Base-by-base conservation (phyloP, 352 stramenopile genomes). In the Aphanomyces invadans region DNA sequence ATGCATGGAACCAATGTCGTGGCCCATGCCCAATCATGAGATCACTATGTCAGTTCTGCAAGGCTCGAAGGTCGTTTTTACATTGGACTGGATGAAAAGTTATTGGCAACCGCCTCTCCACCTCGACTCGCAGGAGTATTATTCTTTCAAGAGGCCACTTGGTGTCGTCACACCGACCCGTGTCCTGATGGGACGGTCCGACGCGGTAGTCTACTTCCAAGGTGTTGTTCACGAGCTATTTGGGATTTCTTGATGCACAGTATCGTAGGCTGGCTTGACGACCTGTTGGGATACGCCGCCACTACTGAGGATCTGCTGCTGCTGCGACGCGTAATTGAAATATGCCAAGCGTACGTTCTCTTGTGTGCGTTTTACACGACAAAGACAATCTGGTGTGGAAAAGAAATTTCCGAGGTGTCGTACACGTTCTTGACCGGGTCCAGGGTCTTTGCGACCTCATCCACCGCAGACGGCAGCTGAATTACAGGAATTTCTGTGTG, bases 401-500 rank as follows among this genome's bases (percentile, higher is more conserved):
- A 46, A 4, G 38, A 72, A 1, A 65, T 80, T 7, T 77, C 71
- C 1, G 64, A 9, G 71, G 70, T 0, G 46, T 78, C 0, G 21
- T 29, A 0, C 71, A 79, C 23, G 70, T 32, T 29, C 69, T 65
- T 3, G 65, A 71, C 0, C 45, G 71, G 0, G 51, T 79, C 2
- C 49, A 71, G 63, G 73, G 69, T 2, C 61, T 82, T 0, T 55
- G 70, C 0, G 53, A 65, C 0, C 64, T 82, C 63, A 29, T 51
- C 19, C 33, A 15, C 64, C 71, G 0, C 26, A 2, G 31, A 74
- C 64, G 0, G 71, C 62, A 10, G 75, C 45, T 0, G 73, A 79
- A 0, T 44, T 79, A 3, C 71, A 74, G 21, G 69, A 76, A 48
- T 77, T 73, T 12, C 17, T 79, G 4, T 77, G 71, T 52, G 71